Evolutionary conservation across 2,329 filamentous ascomycete species (phyloP).

Genomic region (Trichophyton verrucosum): DNA sequence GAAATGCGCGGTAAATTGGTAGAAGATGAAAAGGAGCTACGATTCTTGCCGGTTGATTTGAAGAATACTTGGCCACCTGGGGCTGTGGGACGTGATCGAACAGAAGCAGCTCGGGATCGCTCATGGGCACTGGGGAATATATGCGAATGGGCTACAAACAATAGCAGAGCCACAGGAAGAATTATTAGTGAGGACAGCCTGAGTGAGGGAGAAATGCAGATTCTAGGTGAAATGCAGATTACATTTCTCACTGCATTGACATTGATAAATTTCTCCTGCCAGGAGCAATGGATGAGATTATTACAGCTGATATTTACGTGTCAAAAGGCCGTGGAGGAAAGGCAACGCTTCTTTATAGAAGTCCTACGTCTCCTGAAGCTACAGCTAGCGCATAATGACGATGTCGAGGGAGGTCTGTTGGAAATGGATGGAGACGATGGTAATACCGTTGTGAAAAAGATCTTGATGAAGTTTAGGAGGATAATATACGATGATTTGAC

Average conservation of each 20-base stretch:
- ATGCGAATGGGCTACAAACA: conserved; percentile 26
- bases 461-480: conserved; percentile 42
- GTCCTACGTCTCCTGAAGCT: conserved; percentile 38
- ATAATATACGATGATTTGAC: conserved; percentile 33
- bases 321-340: conserved; percentile 37
- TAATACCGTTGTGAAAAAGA: conserved; percentile 39
- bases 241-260: conserved; percentile 51
- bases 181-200: neutral
- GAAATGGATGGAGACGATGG: conserved; percentile 43
- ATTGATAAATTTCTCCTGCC: conserved; percentile 52
- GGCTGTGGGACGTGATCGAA: conserved; percentile 49
- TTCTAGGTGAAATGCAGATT: conserved; percentile 51
- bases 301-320: conserved; percentile 47
- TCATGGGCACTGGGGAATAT: conserved; percentile 49
- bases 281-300: conserved; percentile 54
- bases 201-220: conserved; percentile 23
- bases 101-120: conserved; percentile 49
- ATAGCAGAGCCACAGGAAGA: conserved; percentile 9
- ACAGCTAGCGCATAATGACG: conserved; percentile 45
- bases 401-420: conserved; percentile 50
- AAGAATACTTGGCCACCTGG: conserved; percentile 51
- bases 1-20: conserved; percentile 16
- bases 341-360: conserved; percentile 41
- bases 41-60: conserved; percentile 47
- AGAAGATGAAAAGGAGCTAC: conserved; percentile 37